Percentiles rank a stretch among this genome's conserved stretches.
phyloP scores from a whole-genome alignment of 192 early-diverging fungal genomes.

The Umbelopsis vinacea region DNA sequence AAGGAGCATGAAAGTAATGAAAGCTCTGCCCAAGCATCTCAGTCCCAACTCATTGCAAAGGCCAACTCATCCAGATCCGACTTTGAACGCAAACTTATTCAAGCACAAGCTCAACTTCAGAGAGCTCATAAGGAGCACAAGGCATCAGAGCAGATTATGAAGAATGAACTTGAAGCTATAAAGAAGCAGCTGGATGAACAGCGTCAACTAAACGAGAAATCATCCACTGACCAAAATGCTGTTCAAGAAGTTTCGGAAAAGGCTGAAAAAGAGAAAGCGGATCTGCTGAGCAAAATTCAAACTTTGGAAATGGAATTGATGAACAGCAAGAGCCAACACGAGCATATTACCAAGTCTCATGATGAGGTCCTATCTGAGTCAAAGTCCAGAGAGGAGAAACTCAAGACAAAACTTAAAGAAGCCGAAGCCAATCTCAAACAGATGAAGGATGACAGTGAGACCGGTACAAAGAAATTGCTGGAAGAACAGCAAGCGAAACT shows the following conservation, averaged over 20 bases:
- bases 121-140: neutral
- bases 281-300: neutral
- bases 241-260: neutral
- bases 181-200: conserved; percentile 1
- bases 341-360: neutral
- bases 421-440: neutral
- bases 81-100: neutral
- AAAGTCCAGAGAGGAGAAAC: neutral
- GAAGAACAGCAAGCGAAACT: neutral
- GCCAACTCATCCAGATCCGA: neutral
- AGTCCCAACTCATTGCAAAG: neutral
- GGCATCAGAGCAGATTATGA: neutral
- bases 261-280: neutral
- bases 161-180: neutral
- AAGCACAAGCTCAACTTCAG: neutral
- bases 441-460: neutral
- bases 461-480: neutral
- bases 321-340: neutral
- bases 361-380: neutral
- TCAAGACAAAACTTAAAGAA: neutral
- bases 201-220: neutral
- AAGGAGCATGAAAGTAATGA: neutral
- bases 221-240: neutral
- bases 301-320: neutral
- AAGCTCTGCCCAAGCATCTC: neutral